Evolutionary conservation across 306 rosid genomes (phyloP), one percentile per base, ranked within the genome.

Genomic region (Abrus pulchellus): DNA sequence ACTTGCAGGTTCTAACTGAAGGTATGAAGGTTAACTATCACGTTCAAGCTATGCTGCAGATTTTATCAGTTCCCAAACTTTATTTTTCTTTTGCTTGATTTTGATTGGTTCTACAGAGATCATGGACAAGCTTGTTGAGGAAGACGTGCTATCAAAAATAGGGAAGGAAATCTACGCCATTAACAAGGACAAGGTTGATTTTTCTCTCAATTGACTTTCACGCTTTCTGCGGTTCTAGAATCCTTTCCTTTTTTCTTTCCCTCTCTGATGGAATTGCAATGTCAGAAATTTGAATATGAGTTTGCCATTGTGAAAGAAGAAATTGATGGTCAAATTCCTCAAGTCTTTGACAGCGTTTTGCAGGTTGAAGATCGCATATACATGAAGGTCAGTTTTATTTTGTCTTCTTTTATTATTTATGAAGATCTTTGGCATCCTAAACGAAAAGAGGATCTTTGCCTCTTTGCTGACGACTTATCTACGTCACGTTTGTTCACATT

Each of bases 301-400:
- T 95, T 93, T 83, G 74, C 83, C 40, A 9, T 14, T 65, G 97
- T 91, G 82, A 90, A 95, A 87, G 92, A 93, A 78, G 98, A 95
- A 89, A 49, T 0, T 9, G 94, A 91, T 13, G 88, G 87, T 59
- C 90, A 77, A 69, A 13, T 40, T 61, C 79, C 76, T 79, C 89
- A 78, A 14, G 71, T 68, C 68, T 43, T 74, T 64, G 90, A 75
- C 49, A 86, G 56, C 84, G 67, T 64, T 83, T 74, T 83, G 60
- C 86, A 12, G 6, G 87, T 36, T 61, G 89, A 89, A 53, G 94
- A 92, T 86, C 88, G 8, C 81, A 9, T 95, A 83, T 91, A 93
- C 86, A 87, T 85, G 94, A 95, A 88, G 89, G 99, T 91, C 62
- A 82, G 76, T 60, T 62, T 80, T 75, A 62, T 63, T 65, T 74